Evolutionary conservation across 1,284 basidiomycete species (phyloP), one percentile per base, ranked within the genome.

Genomic region (Leccinum pallidistipes): DNA sequence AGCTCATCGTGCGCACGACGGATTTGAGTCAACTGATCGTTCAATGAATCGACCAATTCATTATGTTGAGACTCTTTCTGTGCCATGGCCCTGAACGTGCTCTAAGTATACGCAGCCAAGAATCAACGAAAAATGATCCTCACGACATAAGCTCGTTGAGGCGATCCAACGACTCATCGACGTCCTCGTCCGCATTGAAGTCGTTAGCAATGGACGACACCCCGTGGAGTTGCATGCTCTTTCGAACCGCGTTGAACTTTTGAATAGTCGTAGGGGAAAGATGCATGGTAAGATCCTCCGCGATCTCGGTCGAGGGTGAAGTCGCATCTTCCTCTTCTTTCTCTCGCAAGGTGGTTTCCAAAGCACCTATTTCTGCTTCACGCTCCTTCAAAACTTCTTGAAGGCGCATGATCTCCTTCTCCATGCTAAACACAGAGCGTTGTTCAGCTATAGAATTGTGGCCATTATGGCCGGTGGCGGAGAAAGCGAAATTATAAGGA

Each of bases 381-480:
- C 95, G 85, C 68, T 95, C 91, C 68, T 88, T 90, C 63, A 97
- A 80, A 27, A 94, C 91, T 69, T 95, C 90, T 73, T 96, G 94
- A 32, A 96, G 77, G 59, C 93, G 86, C 87, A 92, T 92, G 60
- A 96, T 94, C 77, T 97, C 95, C 69, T 92, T 90, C 77, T 97
- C 94, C 62, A 97, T 81, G 72, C 93, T 95, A 31, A 84, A 80
- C 9, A 86, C 84, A n/a, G 91, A 91, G 38, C 93, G 78, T 21
- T 66, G 80, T 76, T 90, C 88, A 53, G 80, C 79, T 1, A 81
- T 75, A 27, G 78, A 78, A 27, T 75, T 66, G 27, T 69, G 67
- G 38, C 74, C 64, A 55, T 65, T 74, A 31, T 80, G 71, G 51
- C 63, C 75, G 40, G 85, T 80, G 63, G 86, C 74, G 34, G 86